Base-by-base conservation (phyloP, 805 yeast genomes). In the Priceomyces fermenticarens region DNA sequence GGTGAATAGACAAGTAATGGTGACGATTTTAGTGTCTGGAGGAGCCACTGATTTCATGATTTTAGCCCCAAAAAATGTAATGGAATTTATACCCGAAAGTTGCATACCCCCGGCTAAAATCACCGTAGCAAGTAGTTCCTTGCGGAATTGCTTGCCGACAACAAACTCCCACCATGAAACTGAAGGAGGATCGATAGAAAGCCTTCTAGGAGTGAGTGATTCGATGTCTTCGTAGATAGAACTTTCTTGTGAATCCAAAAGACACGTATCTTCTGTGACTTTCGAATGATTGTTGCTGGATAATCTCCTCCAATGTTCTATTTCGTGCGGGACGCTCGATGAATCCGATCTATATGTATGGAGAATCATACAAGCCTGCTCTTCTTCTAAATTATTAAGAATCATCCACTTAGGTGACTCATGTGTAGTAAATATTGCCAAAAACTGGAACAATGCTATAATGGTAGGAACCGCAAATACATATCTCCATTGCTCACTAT, bases 41-140 rank as follows among this genome's bases (percentile, higher is more conserved):
- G 97, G 96, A 42, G 88, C 71, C 3, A 85, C 65, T 8, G 76
- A 67, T 17, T 80, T 69, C 40, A 91, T 69, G 3, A 90, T 83
- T 12, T 84, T 76, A 5, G 88, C 96, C 9, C 98, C 98, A 60
- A 90, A 91, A 57, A 88, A 88, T 11, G 89, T 80, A 41, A 91
- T 88, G 1, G 96, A 79, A 59, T 93, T 93, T 62, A 91, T 86
- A 25, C 99, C 99, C 48, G 87, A 62, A 44, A 67, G 47, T 48
- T 68, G 70, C 44, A 63, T 67, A 2, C 65, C 65, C 6, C 66
- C 56, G 73, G 69, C 67, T 25, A 68, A 47, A 7, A 65, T 45
- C 3, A 56, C 36, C 4, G 60, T 58, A 5, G 74, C 72, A 10
- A 57, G 30, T 17, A 59, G 46, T 38, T 62, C 63, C 27, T 42